Evolutionary conservation across 768 basidiomycete species (phyloP).

Genomic region (Boletus patriciae): DNA sequence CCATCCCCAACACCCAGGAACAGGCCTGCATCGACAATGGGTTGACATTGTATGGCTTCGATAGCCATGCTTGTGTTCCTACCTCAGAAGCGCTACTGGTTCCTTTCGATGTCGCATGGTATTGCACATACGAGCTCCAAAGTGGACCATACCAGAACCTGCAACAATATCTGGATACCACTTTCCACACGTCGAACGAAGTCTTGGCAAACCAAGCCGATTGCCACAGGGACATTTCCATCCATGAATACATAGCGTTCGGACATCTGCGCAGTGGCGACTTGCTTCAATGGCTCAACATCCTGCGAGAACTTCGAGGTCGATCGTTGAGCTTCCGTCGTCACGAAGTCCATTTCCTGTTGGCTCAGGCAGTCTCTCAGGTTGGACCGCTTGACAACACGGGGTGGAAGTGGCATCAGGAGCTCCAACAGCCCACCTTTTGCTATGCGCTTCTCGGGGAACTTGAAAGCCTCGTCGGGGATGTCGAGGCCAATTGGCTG

Average conservation of each 20-base stretch:
- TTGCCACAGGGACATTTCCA: constrained; percentile 40
- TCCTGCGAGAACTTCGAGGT: constrained; percentile 45
- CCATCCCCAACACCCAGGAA: constrained; percentile 13
- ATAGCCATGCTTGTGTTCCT: constrained; percentile 19
- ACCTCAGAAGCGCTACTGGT: constrained; percentile 11
- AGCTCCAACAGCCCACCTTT: constrained; percentile 36
- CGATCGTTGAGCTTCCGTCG: constrained; percentile 39
- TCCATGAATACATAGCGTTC: constrained; percentile 50
- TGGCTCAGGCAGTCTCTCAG: constrained; percentile 48
- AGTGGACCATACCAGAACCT: constrained; percentile 35
- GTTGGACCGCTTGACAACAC: constrained; percentile 32
- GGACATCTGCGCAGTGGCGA: constrained; percentile 46
- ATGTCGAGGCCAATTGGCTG: constrained; percentile 44
- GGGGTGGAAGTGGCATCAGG: constrained; percentile 41
- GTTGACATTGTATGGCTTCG: constrained; percentile 33
- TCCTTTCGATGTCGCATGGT: constrained; percentile 10
- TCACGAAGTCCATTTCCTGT: constrained; percentile 41
- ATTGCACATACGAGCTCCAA: constrained; percentile 37
- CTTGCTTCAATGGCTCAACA: constrained; percentile 51
- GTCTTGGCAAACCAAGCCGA: constrained; percentile 42
- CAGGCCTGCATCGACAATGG: constrained; percentile 37
- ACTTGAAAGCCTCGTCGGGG: constrained; percentile 35
- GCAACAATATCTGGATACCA: constrained; percentile 38
- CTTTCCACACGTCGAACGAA: constrained; percentile 44
- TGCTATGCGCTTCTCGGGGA: constrained; percentile 38